Base-by-base conservation (phyloP, 177 flowering plant species). In the Vitis hybrid region DNA sequence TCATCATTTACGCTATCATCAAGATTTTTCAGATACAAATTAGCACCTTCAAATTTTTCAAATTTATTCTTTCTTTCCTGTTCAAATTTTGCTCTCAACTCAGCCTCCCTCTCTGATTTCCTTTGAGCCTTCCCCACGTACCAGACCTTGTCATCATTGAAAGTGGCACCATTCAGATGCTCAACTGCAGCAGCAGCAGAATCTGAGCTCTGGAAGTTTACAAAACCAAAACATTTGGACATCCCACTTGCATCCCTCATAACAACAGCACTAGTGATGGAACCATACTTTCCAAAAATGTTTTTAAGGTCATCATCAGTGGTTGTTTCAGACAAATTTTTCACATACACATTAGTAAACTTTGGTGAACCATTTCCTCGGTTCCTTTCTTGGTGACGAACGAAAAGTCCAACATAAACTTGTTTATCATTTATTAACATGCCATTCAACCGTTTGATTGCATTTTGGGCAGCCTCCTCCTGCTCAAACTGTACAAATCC, bases 11-110 rank as follows among this genome's bases (percentile, higher is more conserved):
- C 61, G 26, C 22, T 67, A 52, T 89, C 90, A 74, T 93, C 90
- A 62, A 93, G 87, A 82, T 93, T 89, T 74, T 93, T 93, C 76
- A 93, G 54, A 80, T 93, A 93, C 52, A 93, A 77, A 74, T 93
- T 93, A 34, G 94, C 81, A 50, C 85, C 94, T 69, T 87, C 84
- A 2, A 84, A 53, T 71, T 93, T 93, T 61, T 88, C 98, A 72
- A 60, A 78, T 74, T 82, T 77, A 34, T 82, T 82, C 50, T 68
- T 79, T 74, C 88, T 82, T 75, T 88, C 88, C 73, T 87, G 92
- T 68, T 90, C 91, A 71, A 77, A 89, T 66, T 85, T 85, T 55
- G 85, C 82, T 73, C 54, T 90, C 84, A 89, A 68, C 71, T 92
- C 91, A n/a, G 88, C 85, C 74, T 89, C 94, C 66, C 95, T 85